Base-by-base conservation (phyloP, 2,329 filamentous ascomycete genomes). In the Ceratocystis cacaofunesta region DNA sequence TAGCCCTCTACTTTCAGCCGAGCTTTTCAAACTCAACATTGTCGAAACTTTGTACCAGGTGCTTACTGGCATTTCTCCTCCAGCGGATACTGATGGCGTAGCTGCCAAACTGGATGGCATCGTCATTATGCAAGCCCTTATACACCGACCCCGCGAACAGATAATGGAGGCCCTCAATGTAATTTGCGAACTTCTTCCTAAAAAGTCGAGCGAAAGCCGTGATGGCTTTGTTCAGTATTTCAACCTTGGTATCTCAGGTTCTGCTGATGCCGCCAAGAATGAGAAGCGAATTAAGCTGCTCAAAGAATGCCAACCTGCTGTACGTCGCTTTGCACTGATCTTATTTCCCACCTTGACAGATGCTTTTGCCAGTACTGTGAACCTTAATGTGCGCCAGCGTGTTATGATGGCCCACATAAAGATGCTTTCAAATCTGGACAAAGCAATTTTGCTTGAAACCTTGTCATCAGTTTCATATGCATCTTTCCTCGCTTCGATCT, bases 41-140 rank as follows among this genome's bases (percentile, higher is more conserved):
- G 94, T 99, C 30, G 94, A 97, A 75, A 99, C 94, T 0, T 79
- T 99, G 1, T 99, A 97, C 73, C 94, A 99, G 75, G 97, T 99
- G 52, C 77, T 99, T 62, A 97, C 94, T 0, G 94, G 94, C 22
- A 90, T 99, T 1, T 97, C 94, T 0, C 92, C 94, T 1, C 94
- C 94, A 0, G 83, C 80, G 68, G 89, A 87, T 43, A 86, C 82
- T 1, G 86, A 91, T 44, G 86, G 92, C 73, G 83, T 90, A 66
- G 88, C 86, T 36, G 87, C 84, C 46, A 96, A 95, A 76, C 87
- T 97, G 69, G 92, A 97, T 75, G 96, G 91, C 72, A 92, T 97
- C 65, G 84, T 99, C 58, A 94, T 99, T 71, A 99, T 99, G 95
- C 94, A 99, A 76, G 91, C 95, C 46, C 80, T 99, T 69, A 96